Conservation (phyloP, 2,329 filamentous ascomycete genomes). For the Volutella citrinella region DNA sequence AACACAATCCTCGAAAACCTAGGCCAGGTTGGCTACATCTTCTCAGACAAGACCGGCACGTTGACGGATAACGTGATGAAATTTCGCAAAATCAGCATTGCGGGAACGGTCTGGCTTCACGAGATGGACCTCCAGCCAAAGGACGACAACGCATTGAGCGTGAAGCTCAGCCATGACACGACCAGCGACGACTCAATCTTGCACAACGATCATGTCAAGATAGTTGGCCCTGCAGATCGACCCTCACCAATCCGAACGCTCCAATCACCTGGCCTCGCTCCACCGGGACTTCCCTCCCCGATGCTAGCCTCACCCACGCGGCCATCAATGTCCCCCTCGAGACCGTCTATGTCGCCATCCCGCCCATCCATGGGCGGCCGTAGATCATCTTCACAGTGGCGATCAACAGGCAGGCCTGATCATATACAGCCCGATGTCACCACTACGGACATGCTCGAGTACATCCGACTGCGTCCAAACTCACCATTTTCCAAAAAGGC, state of each 20-base stretch:
- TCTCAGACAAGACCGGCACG: slow-evolving; percentile 93
- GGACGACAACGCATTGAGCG: slow-evolving; percentile 16
- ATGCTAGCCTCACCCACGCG: slow-evolving; percentile 27
- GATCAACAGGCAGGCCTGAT: slow-evolving; percentile 46
- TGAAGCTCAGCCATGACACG: slow-evolving; percentile 17
- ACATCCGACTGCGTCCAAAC: slow-evolving; percentile 71
- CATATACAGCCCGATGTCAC: slow-evolving; percentile 54
- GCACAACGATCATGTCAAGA: slow-evolving; percentile 25
- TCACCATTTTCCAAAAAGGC: slow-evolving; percentile 76
- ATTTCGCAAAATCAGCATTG: slow-evolving; percentile 88
- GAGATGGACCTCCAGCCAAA: slow-evolving; percentile 63
- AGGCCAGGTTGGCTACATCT: slow-evolving; percentile 85
- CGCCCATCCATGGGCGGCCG: slow-evolving; percentile 31
- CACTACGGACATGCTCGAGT: slow-evolving; percentile 74
- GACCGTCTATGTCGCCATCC: slow-evolving; percentile 25
- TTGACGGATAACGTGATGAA: slow-evolving; percentile 95
- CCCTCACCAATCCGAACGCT: slow-evolving; percentile 10
- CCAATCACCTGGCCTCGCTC: too few relatives aligned
- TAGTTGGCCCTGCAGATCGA: slow-evolving; percentile 31
- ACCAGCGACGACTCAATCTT: slow-evolving; percentile 25
- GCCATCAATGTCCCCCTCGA: slow-evolving; percentile 27
- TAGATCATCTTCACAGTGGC: slow-evolving; percentile 49
- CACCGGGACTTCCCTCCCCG: too few relatives aligned
- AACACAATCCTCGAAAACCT: slow-evolving; percentile 95
- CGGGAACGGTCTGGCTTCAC: slow-evolving; percentile 85